Evolutionary conservation across 768 basidiomycete species (phyloP).

Genomic region (Tulasnella sp.): DNA sequence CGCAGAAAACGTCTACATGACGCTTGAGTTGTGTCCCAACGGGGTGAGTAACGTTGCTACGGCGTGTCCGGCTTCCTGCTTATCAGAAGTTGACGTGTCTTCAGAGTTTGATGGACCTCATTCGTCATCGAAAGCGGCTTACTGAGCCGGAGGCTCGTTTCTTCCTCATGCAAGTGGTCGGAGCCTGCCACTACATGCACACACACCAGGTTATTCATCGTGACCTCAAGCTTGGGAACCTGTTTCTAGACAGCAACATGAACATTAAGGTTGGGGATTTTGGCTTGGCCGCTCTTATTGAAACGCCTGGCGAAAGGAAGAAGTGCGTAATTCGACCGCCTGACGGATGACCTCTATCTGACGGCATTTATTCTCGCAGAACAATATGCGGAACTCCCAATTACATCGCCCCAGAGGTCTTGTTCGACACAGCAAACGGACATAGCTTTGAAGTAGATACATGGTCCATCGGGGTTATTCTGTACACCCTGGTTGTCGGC

Average conservation of each 20-base stretch:
- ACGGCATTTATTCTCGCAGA: conserved; percentile 22
- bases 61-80: not conserved
- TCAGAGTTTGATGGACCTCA: conserved; percentile 57
- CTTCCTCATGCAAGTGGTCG: conserved; percentile 88
- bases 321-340: conserved; percentile 37
- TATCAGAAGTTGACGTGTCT: not conserved
- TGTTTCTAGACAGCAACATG: conserved; percentile 85
- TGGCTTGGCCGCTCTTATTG: conserved; percentile 90
- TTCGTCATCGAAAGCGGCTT: conserved; percentile 74
- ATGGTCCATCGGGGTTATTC: conserved; percentile 94
- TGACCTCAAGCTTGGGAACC: conserved; percentile 90
- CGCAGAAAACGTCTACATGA: conserved; percentile 92
- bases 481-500: conserved; percentile 84
- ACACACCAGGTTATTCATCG: conserved; percentile 92
- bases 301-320: conserved; percentile 92
- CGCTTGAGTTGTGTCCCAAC: conserved; percentile 79
- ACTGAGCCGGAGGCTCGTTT: conserved; percentile 87
- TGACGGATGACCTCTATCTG: not conserved
- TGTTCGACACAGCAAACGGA: conserved; percentile 90
- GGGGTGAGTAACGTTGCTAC: conserved; percentile 37
- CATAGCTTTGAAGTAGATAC: conserved; percentile 98
- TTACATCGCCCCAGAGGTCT: conserved; percentile 94
- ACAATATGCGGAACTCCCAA: conserved; percentile 98
- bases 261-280: conserved; percentile 97
- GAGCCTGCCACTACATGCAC: conserved; percentile 97